Conservation (phyloP, 108 stramenopile genomes). For the Cylindrotheca fusiformis region DNA sequence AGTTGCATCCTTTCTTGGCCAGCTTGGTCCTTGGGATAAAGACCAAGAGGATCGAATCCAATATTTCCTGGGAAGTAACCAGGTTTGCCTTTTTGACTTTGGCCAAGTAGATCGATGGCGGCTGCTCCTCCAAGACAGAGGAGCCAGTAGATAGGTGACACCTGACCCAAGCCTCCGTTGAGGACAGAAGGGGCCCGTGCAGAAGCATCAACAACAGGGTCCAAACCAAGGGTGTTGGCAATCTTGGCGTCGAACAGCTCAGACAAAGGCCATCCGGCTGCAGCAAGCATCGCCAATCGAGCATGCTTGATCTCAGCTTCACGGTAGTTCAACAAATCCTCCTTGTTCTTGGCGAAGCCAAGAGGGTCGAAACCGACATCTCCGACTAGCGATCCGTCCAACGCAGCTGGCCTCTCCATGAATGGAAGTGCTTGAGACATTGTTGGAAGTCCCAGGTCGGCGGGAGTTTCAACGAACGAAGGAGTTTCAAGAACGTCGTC, state of each 20-base stretch:
- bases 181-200: constrained; percentile 80
- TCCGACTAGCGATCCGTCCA: constrained; percentile 75
- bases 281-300: constrained; percentile 88
- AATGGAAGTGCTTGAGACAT: constrained; percentile 74
- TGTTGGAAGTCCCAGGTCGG: constrained; percentile 4
- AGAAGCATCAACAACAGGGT: constrained; percentile 43
- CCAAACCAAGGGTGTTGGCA: constrained; percentile 53
- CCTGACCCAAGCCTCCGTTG: constrained; percentile 87
- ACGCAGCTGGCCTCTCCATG: constrained; percentile 56
- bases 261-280: constrained; percentile 87
- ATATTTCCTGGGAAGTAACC: constrained; percentile 75
- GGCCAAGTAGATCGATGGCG: constrained; percentile 71
- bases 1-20: constrained; percentile 67
- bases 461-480: constrained; percentile 2
- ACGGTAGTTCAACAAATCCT: constrained; percentile 45
- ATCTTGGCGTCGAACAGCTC: constrained; percentile 78
- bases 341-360: constrained; percentile 70
- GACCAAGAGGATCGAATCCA: constrained; percentile 72
- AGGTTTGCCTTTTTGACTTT: constrained; percentile 32
- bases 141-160: constrained; percentile 83
- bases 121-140: constrained; percentile 57
- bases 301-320: constrained; percentile 94
- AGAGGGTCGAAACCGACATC: constrained; percentile 90
- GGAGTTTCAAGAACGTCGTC: too few species aligned
- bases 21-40: constrained; percentile 61